Conservation (phyloP, 2,329 filamentous ascomycete genomes). For the Xylaria sp. region DNA sequence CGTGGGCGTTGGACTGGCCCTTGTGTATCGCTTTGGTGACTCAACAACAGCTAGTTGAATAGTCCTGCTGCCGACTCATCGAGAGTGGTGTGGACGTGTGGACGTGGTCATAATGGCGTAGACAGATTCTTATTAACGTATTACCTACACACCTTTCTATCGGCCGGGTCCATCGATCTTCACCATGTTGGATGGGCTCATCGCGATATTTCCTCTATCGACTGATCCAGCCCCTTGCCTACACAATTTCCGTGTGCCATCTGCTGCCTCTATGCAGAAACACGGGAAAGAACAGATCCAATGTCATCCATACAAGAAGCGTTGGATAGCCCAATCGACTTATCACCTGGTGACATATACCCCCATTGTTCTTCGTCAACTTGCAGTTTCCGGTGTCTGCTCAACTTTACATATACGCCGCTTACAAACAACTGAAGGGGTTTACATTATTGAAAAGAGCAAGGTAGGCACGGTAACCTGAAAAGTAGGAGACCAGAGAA, state of each 20-base stretch:
- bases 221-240: not conserved
- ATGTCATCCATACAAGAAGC: constrained; percentile 25
- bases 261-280: constrained; percentile 15
- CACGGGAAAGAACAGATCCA: constrained; percentile 10
- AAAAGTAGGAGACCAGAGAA: not conserved
- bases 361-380: not conserved
- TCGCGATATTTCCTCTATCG: not conserved
- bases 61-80: not conserved
- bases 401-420: not conserved
- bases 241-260: too few relatives aligned
- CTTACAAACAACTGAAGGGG: not conserved
- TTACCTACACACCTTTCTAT: constrained; percentile 16
- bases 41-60: not conserved
- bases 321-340: constrained; percentile 22
- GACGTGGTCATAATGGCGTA: not conserved
- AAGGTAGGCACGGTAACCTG: not conserved
- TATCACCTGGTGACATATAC: constrained; percentile 4
- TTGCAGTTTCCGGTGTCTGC: not conserved
- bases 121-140: constrained; percentile 15
- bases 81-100: not conserved
- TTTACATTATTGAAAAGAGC: not conserved
- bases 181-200: not conserved
- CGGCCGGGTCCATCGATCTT: not conserved
- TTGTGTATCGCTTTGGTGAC: not conserved
- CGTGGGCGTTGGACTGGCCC: too few relatives aligned